Base-by-base conservation (phyloP, 2,329 filamentous ascomycete genomes). In the Ceratocystis destructans region DNA sequence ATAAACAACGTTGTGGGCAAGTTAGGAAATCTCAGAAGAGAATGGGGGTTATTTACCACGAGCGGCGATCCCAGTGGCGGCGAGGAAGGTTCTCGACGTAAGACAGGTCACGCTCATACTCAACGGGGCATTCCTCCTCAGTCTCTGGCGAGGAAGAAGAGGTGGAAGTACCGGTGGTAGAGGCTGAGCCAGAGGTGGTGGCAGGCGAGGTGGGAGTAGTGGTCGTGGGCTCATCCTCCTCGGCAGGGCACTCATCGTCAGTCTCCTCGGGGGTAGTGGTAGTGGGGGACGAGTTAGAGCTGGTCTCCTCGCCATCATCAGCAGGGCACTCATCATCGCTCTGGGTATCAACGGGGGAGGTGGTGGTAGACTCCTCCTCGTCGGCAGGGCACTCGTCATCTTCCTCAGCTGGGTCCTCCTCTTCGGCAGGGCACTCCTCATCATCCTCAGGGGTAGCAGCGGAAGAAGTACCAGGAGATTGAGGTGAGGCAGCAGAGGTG, bases 21-120 rank as follows among this genome's bases (percentile, higher is more conserved):
- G n/a, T 7, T 46, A 10, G 37, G 28, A 7, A 61, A 28, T n/a
- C 25, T 3, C 28, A 46, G 62, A 17, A 6, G 22, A 28, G 53
- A 66, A 37, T 5, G 15, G 44, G 41, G 5, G 10, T 4, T n/a
- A 17, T 57, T 63, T 66, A 66, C 65, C 65, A 66, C 65, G 65
- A 66, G 61, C 65, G 65, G 37, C 65, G 65, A 41, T 66, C 65
- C 65, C 65, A 66, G 65, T 66, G 65, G 22, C 65, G 59, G 20
- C 65, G 65, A 33, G 48, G 45, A n/a, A 45, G 22, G 31, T 48
- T n/a, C 20, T 65, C 50, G 28, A 66, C 65, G 22, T 25, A 63
- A 33, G 44, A 41, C 44, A 66, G 59, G 59, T 66, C 65, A 25
- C 65, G 65, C 61, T 63, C 61, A 33, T 66, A 66, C 59, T 66